Percentiles rank a stretch among this genome's conserved stretches.
Evolutionary conservation across 805 yeast genomes (phyloP).

Genomic region (Vanderwaltozyma polyspora): DNA sequence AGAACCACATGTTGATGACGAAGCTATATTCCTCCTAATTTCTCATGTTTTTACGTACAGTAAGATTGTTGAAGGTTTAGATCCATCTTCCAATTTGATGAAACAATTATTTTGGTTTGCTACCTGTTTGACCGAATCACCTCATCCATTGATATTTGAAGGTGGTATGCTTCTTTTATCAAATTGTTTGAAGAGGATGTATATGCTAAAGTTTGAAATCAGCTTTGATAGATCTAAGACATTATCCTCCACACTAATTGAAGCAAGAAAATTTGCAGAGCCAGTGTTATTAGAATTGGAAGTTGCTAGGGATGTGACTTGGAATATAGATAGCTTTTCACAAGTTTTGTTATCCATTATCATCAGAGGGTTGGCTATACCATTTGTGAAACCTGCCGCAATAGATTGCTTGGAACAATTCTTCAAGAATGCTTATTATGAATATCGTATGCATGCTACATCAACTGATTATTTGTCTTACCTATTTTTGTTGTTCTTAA

Average conservation of each 20-base stretch:
- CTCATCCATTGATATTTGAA: slow-evolving; percentile 29
- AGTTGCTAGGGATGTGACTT: slow-evolving; percentile 26
- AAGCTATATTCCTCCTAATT: slow-evolving; percentile 22
- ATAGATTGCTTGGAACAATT: slow-evolving; percentile 34
- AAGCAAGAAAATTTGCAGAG: slow-evolving; percentile 31
- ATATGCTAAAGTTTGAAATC: slow-evolving; percentile 25
- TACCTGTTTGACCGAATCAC: slow-evolving; percentile 24
- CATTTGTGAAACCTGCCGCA: slow-evolving; percentile 44
- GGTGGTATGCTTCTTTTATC: slow-evolving; percentile 31
- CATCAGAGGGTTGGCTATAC: slow-evolving; percentile 47
- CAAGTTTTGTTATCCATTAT: slow-evolving; percentile 37
- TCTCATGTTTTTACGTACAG: slow-evolving; percentile 32
- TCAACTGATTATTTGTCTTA: slow-evolving; percentile 17
- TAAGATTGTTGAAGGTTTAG: slow-evolving; percentile 30
- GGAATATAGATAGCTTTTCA: slow-evolving; percentile 40
- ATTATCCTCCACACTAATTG: slow-evolving; percentile 23
- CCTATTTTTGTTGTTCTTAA: slow-evolving; percentile 28
- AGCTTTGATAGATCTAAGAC: slow-evolving; percentile 20
- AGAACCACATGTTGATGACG: slow-evolving; percentile 24
- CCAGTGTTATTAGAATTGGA: slow-evolving; percentile 34
- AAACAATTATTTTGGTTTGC: slow-evolving; percentile 31
- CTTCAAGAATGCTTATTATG: slow-evolving; percentile 33
- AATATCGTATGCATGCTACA: slow-evolving; percentile 16
- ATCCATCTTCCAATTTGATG: slow-evolving; percentile 23
- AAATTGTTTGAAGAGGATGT: slow-evolving; percentile 25